Evolutionary conservation across 2,329 filamentous ascomycete species (phyloP).

Genomic region (Talaromyces piceae): DNA sequence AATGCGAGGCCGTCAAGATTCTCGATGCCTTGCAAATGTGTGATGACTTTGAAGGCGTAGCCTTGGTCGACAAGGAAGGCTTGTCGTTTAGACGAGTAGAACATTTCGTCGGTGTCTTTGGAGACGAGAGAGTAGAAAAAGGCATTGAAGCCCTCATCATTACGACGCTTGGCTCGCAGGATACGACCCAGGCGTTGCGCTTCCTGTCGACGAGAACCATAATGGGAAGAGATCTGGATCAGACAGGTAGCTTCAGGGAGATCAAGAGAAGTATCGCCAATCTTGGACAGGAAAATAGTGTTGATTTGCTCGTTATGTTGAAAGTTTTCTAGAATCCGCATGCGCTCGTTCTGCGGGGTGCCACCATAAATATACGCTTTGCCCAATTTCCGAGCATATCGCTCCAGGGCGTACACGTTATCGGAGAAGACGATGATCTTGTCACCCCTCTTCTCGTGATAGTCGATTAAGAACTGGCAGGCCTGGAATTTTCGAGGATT

Average conservation of each 20-base stretch:
- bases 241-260: slow-evolving; percentile 92
- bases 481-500: slow-evolving; percentile 96
- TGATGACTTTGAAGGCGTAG: slow-evolving; percentile 98
- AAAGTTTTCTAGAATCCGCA: slow-evolving; percentile 86
- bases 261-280: slow-evolving; percentile 96
- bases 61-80: slow-evolving; percentile 97
- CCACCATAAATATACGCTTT: slow-evolving; percentile 90
- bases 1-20: slow-evolving; percentile 74
- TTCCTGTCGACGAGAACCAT: slow-evolving; percentile 92
- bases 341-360: slow-evolving; percentile 76
- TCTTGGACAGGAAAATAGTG: slow-evolving; percentile 93
- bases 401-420: slow-evolving; percentile 85
- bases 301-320: slow-evolving; percentile 85
- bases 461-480: slow-evolving; percentile 96
- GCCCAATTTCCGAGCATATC: slow-evolving; percentile 73
- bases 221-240: slow-evolving; percentile 96
- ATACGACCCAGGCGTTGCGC: slow-evolving; percentile 90
- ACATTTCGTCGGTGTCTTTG: slow-evolving; percentile 97
- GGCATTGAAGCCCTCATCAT: slow-evolving; percentile 97
- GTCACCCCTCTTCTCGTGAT: slow-evolving; percentile 88
- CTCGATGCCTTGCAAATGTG: slow-evolving; percentile 85
- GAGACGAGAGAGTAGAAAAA: slow-evolving; percentile 98
- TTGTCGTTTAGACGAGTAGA: slow-evolving; percentile 91
- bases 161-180: slow-evolving; percentile 85
- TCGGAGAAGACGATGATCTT: slow-evolving; percentile 99